Conservation (phyloP, 257 asterid species). For the Nicotiana knightiana region DNA sequence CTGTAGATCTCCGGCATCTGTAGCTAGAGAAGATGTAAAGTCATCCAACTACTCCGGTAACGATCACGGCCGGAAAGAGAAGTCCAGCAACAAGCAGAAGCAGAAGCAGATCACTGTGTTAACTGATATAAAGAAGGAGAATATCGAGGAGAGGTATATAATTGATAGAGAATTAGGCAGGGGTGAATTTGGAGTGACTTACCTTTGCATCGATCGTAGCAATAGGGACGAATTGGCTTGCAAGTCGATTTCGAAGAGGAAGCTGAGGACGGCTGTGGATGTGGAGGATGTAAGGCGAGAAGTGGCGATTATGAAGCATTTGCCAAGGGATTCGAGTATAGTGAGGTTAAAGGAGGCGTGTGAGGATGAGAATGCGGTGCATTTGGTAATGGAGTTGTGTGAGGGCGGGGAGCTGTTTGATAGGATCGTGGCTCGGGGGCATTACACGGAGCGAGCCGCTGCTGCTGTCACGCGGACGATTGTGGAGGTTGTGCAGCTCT, state of each 20-base stretch:
- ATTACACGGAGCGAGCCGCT: constrained; percentile 83
- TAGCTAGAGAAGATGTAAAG: constrained; percentile 88
- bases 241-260: constrained; percentile 92
- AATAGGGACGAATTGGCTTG: constrained; percentile 74
- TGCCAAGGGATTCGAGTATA: constrained; percentile 70
- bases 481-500: constrained; percentile 81
- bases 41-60: constrained; percentile 66
- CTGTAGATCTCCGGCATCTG: constrained; percentile 98
- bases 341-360: constrained; percentile 84
- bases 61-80: constrained; percentile 56
- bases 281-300: constrained; percentile 90
- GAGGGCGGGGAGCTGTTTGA: constrained; percentile 94
- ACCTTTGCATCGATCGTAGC: constrained; percentile 67
- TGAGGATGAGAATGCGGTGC: constrained; percentile 90
- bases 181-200: constrained; percentile 91
- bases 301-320: constrained; percentile 91
- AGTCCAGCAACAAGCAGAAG: constrained; percentile 39
- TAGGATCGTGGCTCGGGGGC: constrained; percentile 90
- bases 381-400: constrained; percentile 88
- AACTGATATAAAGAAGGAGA: constrained; percentile 54
- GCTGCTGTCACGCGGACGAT: constrained; percentile 69
- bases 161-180: constrained; percentile 79
- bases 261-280: constrained; percentile 86
- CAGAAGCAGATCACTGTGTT: constrained; percentile 41
- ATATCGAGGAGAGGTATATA: constrained; percentile 61